Evolutionary conservation across 805 yeast species (phyloP).

Genomic region (Ogataea methanolica): DNA sequence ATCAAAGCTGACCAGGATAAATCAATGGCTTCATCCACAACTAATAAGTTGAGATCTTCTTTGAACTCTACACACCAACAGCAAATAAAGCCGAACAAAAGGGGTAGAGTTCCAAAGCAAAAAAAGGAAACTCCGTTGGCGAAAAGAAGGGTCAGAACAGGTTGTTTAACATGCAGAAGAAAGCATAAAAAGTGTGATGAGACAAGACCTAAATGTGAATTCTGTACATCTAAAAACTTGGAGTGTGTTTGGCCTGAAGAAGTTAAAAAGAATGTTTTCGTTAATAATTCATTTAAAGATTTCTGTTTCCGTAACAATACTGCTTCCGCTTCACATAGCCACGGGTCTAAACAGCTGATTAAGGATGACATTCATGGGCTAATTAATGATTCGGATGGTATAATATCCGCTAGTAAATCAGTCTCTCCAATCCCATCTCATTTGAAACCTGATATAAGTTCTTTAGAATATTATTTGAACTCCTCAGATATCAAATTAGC

Average conservation of each 20-base stretch:
- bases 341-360: too few relatives aligned
- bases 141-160: conserved; percentile 37
- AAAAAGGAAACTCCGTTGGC: conserved; percentile 29
- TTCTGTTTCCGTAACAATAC: conserved; percentile 12
- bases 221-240: conserved; percentile 35
- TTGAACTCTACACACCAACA: too few relatives aligned
- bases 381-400: neutral
- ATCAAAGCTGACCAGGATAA: too few relatives aligned
- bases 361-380: too few relatives aligned
- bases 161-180: conserved; percentile 49
- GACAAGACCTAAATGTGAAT: conserved; percentile 45
- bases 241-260: conserved; percentile 35
- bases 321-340: too few relatives aligned
- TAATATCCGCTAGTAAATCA: too few relatives aligned
- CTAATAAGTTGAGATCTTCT: too few relatives aligned
- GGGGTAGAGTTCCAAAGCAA: conserved; percentile 16
- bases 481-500: conserved; percentile 8
- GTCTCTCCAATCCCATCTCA: too few relatives aligned
- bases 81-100: conserved; percentile 6
- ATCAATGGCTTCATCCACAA: too few relatives aligned
- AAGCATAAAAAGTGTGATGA: conserved; percentile 56
- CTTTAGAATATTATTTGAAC: conserved; percentile 13
- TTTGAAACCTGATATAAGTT: conserved; percentile 1
- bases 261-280: conserved; percentile 23
- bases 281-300: conserved; percentile 26